Conservation (phyloP, 164 flowering plant genomes). For the Taxillus chinensis region DNA sequence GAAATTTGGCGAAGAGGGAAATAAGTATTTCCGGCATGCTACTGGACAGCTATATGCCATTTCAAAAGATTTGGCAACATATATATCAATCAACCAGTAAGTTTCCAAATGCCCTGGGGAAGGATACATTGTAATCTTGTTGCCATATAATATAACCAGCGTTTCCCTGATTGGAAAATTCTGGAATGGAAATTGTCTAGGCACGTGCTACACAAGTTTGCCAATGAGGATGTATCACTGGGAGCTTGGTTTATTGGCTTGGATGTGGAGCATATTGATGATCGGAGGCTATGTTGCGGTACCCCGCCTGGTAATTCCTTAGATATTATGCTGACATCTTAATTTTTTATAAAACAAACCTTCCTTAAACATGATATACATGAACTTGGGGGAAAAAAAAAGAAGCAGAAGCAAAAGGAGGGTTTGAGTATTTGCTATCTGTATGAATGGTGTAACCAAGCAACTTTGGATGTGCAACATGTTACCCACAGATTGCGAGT, state of each 20-base stretch:
- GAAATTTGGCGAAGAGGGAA: conserved; percentile 96
- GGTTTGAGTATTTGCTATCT: background rate
- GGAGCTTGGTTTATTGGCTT: conserved; percentile 96
- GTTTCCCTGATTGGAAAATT: background rate
- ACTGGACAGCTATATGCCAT: conserved; percentile 93
- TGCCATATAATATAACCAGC: background rate
- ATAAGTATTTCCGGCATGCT: conserved; percentile 95
- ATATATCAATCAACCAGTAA: conserved; percentile 81
- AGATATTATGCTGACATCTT: background rate
- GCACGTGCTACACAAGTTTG: conserved; percentile 81
- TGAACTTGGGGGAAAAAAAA: background rate
- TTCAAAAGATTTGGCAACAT: conserved; percentile 77
- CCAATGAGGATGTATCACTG: conserved; percentile 88
- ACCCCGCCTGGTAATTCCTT: conserved; percentile 72
- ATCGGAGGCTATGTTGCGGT: conserved; percentile 83
- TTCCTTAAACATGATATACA: background rate
- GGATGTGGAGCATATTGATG: conserved; percentile 90
- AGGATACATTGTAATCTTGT: background rate
- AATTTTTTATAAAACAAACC: background rate
- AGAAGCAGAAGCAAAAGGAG: background rate
- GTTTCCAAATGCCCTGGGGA: conserved; percentile 9
- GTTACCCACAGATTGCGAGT: conserved; percentile 67
- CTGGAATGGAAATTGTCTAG: conserved; percentile 20
- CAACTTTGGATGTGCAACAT: conserved; percentile 8
- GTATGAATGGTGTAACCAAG: conserved; percentile 3